Conservation (phyloP, 352 stramenopile species). For the Bremia lactucae region DNA sequence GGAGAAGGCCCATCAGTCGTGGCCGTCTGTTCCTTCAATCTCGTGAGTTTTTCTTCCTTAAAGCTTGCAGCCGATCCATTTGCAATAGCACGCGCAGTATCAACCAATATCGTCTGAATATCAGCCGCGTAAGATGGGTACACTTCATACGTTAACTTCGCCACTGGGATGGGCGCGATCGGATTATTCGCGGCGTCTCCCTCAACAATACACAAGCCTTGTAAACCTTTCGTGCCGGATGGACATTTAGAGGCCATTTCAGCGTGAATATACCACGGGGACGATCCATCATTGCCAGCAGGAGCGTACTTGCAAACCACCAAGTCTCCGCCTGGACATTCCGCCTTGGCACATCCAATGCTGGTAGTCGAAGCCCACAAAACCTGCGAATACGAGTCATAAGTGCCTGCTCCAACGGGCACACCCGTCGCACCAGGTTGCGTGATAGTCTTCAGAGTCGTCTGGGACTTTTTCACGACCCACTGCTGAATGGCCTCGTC, state of each 20-base stretch:
- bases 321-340: constrained; percentile 27
- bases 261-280: constrained; percentile 53
- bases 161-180: constrained; percentile 42
- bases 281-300: constrained; percentile 35
- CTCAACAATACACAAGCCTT: constrained; percentile 40
- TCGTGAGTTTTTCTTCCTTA: neutral
- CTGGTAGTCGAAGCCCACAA: constrained; percentile 51
- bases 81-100: constrained; percentile 20
- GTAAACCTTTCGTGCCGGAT: constrained; percentile 27
- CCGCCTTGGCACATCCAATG: constrained; percentile 47
- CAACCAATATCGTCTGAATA: constrained; percentile 42
- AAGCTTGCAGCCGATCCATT: neutral
- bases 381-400: constrained; percentile 72
- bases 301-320: constrained; percentile 59
- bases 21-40: neutral
- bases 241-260: constrained; percentile 38
- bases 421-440: constrained; percentile 35
- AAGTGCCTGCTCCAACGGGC: constrained; percentile 38
- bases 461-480: constrained; percentile 43
- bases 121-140: constrained; percentile 42
- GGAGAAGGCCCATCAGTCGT: constrained; percentile 2
- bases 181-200: constrained; percentile 38
- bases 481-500: constrained; percentile 49
- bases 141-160: constrained; percentile 45
- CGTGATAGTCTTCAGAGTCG: constrained; percentile 30